These are phyloP conservation scores for Basidiobolus meristosporus DNA, from an alignment of 371 early-diverging fungal species.

Conservation along the genomic window DNA sequence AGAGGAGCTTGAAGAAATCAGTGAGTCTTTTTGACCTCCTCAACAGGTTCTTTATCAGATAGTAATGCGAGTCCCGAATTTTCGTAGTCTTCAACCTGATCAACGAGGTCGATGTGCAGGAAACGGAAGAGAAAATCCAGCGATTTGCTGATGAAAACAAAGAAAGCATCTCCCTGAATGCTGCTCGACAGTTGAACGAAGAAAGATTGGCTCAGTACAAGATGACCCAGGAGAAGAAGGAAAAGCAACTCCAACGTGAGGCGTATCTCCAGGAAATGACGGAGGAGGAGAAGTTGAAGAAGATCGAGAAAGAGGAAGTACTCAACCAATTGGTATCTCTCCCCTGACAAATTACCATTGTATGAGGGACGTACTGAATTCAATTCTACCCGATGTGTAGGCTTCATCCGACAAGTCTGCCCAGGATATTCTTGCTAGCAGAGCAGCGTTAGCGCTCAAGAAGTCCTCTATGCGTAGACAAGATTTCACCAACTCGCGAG, in stretches of 20 bases:
- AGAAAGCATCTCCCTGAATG: slow-evolving; percentile 29
- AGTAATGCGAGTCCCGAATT: too few species aligned
- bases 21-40: slow-evolving; percentile 14
- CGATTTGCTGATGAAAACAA: slow-evolving; percentile 61
- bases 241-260: slow-evolving; percentile 26
- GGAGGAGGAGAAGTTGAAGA: slow-evolving; percentile 20
- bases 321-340: slow-evolving; percentile 21
- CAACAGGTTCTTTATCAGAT: too few species aligned
- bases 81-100: slow-evolving; percentile 62
- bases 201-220: slow-evolving; percentile 15
- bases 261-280: slow-evolving; percentile 23
- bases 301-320: slow-evolving; percentile 21
- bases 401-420: slow-evolving; percentile 6
- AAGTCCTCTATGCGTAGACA: neutral
- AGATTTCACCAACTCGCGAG: neutral
- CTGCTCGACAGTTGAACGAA: slow-evolving; percentile 14
- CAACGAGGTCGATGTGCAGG: slow-evolving; percentile 68
- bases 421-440: neutral
- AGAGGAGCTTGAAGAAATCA: slow-evolving; percentile 79
- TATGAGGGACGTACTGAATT: neutral
- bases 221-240: slow-evolving; percentile 18
- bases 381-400: slow-evolving; percentile 3
- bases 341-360: neutral
- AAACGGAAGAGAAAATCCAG: slow-evolving; percentile 62
- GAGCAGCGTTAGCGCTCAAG: slow-evolving; percentile 1